Percentiles rank a stretch among this genome's conserved stretches.
These are phyloP conservation scores for Diddensiella caesifluorescens DNA, from an alignment of 805 yeast genomes.

Conservation along the genomic window DNA sequence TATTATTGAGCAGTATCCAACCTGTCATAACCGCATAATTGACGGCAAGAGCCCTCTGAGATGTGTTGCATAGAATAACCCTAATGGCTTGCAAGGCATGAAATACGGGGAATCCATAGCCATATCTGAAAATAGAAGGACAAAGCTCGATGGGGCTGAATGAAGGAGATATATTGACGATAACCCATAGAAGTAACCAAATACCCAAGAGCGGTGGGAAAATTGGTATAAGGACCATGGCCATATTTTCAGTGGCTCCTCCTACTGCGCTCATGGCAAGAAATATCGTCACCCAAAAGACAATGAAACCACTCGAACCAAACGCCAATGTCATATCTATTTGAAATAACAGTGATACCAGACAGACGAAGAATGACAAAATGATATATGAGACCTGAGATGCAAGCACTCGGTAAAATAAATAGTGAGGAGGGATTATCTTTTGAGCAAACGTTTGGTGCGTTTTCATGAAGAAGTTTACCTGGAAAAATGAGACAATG, in stretches of 20 bases:
- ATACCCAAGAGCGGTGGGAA: slow-evolving; percentile 65
- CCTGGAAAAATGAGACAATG: slow-evolving; percentile 67
- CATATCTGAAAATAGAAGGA: slow-evolving; percentile 54
- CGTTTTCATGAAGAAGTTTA: slow-evolving; percentile 50
- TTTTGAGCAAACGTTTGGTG: slow-evolving; percentile 47
- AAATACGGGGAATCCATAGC: slow-evolving; percentile 65
- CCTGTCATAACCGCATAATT: slow-evolving; percentile 54
- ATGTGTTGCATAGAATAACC: slow-evolving; percentile 52
- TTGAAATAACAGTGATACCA: slow-evolving; percentile 64
- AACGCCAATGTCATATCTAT: slow-evolving; percentile 52
- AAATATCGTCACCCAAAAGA: slow-evolving; percentile 65
- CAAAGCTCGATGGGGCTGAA: slow-evolving; percentile 59
- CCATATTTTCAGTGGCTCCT: slow-evolving; percentile 62
- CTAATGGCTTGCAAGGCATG: slow-evolving; percentile 58
- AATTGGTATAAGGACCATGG: slow-evolving; percentile 45
- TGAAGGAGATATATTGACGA: slow-evolving; percentile 62
- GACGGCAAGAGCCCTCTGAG: slow-evolving; percentile 54
- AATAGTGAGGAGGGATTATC: slow-evolving; percentile 41
- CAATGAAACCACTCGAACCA: slow-evolving; percentile 66
- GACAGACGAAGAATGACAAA: slow-evolving; percentile 51
- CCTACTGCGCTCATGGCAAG: slow-evolving; percentile 74
- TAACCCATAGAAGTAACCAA: slow-evolving; percentile 69
- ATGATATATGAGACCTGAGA: slow-evolving; percentile 51
- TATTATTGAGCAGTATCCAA: slow-evolving; percentile 50
- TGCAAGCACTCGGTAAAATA: slow-evolving; percentile 47